Percentiles rank a stretch among this genome's conserved stretches.
phyloP scores from a whole-genome alignment of 2,329 filamentous ascomycete species.

The Rhinocladiella mackenziei region DNA sequence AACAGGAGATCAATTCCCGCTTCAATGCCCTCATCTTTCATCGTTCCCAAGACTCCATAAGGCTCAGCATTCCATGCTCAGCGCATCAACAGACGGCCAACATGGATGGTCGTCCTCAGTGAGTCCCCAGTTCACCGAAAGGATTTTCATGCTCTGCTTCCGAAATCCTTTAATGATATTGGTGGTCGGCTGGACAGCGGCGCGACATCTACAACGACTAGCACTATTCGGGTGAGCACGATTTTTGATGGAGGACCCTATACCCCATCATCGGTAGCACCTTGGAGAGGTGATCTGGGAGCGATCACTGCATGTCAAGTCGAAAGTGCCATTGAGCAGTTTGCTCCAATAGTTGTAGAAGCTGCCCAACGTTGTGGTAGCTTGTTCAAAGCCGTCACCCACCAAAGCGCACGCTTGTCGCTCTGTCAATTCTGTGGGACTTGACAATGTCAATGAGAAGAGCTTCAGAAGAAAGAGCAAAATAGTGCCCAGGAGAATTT shows the following conservation, averaged over 20 bases:
- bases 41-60: conserved; percentile 43
- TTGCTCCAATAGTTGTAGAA: conserved; percentile 36
- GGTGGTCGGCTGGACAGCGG: conserved; percentile 36
- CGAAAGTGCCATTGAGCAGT: conserved; percentile 30
- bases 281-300: conserved; percentile 28
- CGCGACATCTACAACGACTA: conserved; percentile 49
- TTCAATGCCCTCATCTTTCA: conserved; percentile 41
- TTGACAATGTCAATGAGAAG: conserved; percentile 1
- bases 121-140: conserved; percentile 57
- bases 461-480: neutral
- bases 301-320: conserved; percentile 33
- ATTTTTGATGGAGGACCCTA: conserved; percentile 35
- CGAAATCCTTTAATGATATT: conserved; percentile 45
- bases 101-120: conserved; percentile 37
- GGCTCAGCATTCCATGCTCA: conserved; percentile 52
- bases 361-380: conserved; percentile 28
- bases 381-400: conserved; percentile 16
- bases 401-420: conserved; percentile 18
- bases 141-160: conserved; percentile 44
- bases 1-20: conserved; percentile 49
- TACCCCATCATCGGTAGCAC: conserved; percentile 31
- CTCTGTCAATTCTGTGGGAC: conserved; percentile 7
- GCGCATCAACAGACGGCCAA: conserved; percentile 44
- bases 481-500: neutral
- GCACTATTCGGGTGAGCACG: conserved; percentile 40